Conservation (phyloP, 208 protist genomes). For the Wallacemonas rigidus region DNA sequence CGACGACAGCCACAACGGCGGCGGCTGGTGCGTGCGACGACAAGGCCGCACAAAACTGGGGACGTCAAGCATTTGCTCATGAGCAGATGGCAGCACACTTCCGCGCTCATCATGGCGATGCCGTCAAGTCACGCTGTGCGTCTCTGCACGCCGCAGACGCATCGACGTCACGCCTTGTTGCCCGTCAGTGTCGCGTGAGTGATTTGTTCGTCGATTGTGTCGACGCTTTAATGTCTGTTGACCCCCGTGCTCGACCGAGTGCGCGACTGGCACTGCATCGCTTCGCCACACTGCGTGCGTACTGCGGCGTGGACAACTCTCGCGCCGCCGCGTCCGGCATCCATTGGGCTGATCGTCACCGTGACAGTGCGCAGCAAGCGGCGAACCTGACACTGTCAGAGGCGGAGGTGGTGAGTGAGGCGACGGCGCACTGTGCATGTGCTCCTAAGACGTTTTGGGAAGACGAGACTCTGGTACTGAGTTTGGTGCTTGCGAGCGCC, state of each 20-base stretch:
- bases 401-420: no score
- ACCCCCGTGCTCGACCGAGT: background rate
- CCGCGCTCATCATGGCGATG: background rate
- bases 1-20: no score
- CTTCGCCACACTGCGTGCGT: slow-evolving; percentile 5
- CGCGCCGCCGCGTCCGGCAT: no score
- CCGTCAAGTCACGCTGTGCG: no score
- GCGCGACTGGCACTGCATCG: slow-evolving; percentile 1
- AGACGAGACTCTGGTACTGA: background rate
- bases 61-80: background rate
- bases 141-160: no score
- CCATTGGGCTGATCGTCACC: background rate
- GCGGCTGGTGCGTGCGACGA: no score
- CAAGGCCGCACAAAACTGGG: background rate
- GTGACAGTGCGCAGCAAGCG: no score
- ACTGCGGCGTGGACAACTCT: background rate
- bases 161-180: no score
- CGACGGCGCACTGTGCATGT: no score
- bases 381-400: no score
- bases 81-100: slow-evolving; percentile 1
- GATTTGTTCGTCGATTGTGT: background rate
- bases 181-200: background rate
- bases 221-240: background rate
- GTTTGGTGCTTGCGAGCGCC: background rate
- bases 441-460: background rate